Base-by-base conservation (phyloP, 2,329 filamentous ascomycete species). In the Mycogone perniciosa region DNA sequence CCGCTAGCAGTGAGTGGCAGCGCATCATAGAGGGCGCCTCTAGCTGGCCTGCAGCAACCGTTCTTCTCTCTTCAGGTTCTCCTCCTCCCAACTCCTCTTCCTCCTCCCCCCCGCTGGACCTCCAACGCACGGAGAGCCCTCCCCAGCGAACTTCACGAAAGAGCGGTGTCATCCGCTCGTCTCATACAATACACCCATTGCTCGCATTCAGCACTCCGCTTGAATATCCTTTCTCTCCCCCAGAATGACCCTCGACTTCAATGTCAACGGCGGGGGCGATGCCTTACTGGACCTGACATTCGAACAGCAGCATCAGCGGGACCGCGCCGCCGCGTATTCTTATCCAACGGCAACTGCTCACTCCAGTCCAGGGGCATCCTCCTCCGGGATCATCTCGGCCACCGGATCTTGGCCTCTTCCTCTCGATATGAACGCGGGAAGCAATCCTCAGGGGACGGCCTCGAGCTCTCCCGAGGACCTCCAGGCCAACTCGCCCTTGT, bases 211-310 rank as follows among this genome's bases (percentile, higher is more conserved):
- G 58, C 58, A 55, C 59, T 61, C 60, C 61, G 52, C 50, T 52
- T 52, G 51, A 63, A 60, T 65, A 57, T 59, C 62, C 58, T 62
- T 60, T 60, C 63, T 61, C 61, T 64, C 60, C 59, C 51, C 61
- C 66, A 73, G 65, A 64, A 73, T 74, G 81, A 77, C 75, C 70
- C 76, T 79, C 73, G 77, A 83, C 64, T 84, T 80, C 72, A 77
- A 77, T 68, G 64, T 71, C 65, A 72, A 73, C 65, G 74, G 73
- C 68, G 66, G 69, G 64, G 76, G 74, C 68, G 79, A 84, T 67
- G 77, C 74, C 65, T 75, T 84, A 64, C 65, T 84, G 64, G 80
- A 84, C 64, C 72, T 84, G 64, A 76, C 70, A 60, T 84, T 76
- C 70, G 77, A 84, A 65, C 75, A 75, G 62, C 35, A 38, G 6